These are phyloP conservation scores for Sarocladiaceae sp. DNA, from an alignment of 2,329 filamentous ascomycete genomes.

Conservation along the genomic window DNA sequence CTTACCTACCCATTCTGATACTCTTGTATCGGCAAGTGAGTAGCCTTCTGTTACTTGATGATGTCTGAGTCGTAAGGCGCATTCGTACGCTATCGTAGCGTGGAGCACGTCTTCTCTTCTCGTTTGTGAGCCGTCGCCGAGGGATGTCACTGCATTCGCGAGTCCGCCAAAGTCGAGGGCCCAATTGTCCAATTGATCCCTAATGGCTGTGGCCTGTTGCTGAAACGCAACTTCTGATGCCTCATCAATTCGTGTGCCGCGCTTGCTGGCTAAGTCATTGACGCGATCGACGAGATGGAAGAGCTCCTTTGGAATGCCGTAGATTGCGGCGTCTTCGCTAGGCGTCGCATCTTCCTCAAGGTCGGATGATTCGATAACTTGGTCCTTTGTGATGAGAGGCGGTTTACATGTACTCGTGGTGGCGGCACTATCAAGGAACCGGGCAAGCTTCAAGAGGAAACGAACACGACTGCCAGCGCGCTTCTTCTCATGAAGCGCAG, in stretches of 20 bases:
- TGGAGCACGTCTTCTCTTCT: slow-evolving; percentile 25
- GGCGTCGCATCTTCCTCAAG: slow-evolving; percentile 19
- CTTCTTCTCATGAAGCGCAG: slow-evolving; percentile 19
- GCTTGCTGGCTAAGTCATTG: slow-evolving; percentile 27
- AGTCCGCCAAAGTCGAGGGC: slow-evolving; percentile 19
- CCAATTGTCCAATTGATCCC: slow-evolving; percentile 32
- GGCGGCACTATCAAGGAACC: slow-evolving; percentile 28
- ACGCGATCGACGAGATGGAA: slow-evolving; percentile 29
- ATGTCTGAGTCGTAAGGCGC: slow-evolving; percentile 35
- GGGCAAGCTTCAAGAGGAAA: slow-evolving; percentile 28
- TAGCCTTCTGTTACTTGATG: slow-evolving; percentile 40
- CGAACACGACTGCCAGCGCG: slow-evolving; percentile 29
- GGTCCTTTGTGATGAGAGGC: slow-evolving; percentile 26
- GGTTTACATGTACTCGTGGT: slow-evolving; percentile 29
- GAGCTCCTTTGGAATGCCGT: slow-evolving; percentile 29
- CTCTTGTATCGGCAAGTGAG: slow-evolving; percentile 29
- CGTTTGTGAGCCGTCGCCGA: neutral
- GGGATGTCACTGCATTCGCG: neutral
- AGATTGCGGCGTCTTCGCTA: slow-evolving; percentile 27
- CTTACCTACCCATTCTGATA: slow-evolving; percentile 22
- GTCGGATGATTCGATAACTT: slow-evolving; percentile 17
- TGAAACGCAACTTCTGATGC: slow-evolving; percentile 25
- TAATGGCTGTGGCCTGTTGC: slow-evolving; percentile 23
- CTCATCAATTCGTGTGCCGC: slow-evolving; percentile 24
- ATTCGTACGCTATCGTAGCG: slow-evolving; percentile 34